These are phyloP conservation scores for Calonectria hongkongensis DNA, from an alignment of 2,329 filamentous ascomycete genomes.

Conservation along the genomic window DNA sequence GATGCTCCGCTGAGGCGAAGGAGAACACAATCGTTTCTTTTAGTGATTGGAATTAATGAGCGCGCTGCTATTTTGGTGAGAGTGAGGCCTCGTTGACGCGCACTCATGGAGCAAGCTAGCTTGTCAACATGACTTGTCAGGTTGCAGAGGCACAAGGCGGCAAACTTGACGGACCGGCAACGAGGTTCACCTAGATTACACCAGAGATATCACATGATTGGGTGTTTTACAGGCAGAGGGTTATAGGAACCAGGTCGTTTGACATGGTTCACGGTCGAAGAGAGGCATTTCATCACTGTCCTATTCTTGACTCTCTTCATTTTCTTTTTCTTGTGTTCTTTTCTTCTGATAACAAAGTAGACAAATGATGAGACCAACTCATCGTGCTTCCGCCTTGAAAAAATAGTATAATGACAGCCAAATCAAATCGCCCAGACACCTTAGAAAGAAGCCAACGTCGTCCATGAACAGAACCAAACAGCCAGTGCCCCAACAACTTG, in stretches of 20 bases:
- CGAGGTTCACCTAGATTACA: neutral
- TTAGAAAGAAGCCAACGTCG: neutral
- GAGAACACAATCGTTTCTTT: constrained; percentile 18
- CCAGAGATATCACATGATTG: neutral
- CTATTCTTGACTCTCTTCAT: too few species aligned
- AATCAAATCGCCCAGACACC: too few species aligned
- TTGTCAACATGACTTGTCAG: neutral
- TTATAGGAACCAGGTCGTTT: too few species aligned
- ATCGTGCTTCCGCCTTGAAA: too few species aligned
- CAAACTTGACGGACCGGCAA: neutral
- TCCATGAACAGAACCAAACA: neutral
- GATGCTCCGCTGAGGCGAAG: neutral
- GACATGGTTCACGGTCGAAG: neutral
- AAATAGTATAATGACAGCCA: too few species aligned
- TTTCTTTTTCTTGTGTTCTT: too few species aligned
- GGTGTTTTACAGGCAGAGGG: too few species aligned
- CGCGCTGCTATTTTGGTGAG: neutral
- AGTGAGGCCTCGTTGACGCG: constrained; percentile 8
- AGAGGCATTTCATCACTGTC: neutral
- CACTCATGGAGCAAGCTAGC: neutral
- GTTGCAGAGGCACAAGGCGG: constrained; percentile 8
- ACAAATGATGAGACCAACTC: too few species aligned
- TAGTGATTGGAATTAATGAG: neutral
- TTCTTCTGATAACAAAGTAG: too few species aligned
- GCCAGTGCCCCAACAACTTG: neutral